These are phyloP conservation scores for Physocladia obscura DNA, from an alignment of 192 early-diverging fungal genomes.

Conservation along the genomic window DNA sequence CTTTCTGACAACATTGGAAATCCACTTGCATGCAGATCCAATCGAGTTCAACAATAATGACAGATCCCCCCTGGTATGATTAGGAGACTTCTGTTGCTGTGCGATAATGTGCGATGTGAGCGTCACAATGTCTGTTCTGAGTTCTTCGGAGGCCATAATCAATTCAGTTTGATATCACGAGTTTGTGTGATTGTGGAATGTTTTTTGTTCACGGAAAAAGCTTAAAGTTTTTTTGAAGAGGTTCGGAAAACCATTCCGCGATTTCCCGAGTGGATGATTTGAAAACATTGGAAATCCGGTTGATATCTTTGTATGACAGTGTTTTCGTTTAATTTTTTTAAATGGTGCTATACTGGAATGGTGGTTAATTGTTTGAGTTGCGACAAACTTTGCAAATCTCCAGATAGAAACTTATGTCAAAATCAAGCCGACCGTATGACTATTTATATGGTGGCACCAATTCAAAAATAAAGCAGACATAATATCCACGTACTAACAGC, in stretches of 20 bases:
- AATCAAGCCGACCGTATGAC: conserved; percentile 49
- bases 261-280: background rate
- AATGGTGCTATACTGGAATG: background rate
- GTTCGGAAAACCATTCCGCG: background rate
- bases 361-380: background rate
- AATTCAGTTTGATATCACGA: background rate
- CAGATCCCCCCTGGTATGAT: conserved; percentile 91
- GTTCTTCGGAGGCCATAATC: conserved; percentile 39
- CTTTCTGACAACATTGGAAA: conserved; percentile 93
- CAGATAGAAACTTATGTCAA: no score
- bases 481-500: background rate
- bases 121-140: conserved; percentile 87
- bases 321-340: background rate
- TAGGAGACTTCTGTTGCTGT: conserved; percentile 76
- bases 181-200: background rate
- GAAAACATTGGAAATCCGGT: no score
- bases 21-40: conserved; percentile 95
- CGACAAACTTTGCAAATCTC: background rate
- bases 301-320: background rate
- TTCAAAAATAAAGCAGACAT: background rate
- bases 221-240: background rate
- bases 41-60: conserved; percentile 86
- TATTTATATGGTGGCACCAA: conserved; percentile 52
- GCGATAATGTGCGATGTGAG: conserved; percentile 89
- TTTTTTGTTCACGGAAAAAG: background rate